These are phyloP conservation scores for Diatrype stigma DNA, from an alignment of 2,329 filamentous ascomycete species.

Conservation along the genomic window DNA sequence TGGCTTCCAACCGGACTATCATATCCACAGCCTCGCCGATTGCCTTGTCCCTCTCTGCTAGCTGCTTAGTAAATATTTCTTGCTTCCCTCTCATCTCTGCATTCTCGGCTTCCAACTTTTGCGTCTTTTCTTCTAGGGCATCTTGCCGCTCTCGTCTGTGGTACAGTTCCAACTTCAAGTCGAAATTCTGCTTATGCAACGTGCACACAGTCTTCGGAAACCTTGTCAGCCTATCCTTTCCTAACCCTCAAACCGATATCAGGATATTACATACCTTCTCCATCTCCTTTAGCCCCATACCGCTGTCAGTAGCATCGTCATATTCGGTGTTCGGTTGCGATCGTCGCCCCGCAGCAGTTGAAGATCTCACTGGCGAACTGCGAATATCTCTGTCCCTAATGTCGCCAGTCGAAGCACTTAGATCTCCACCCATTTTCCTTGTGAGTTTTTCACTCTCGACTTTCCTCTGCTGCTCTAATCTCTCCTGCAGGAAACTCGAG, in stretches of 20 bases:
- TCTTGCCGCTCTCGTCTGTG: constrained; percentile 63
- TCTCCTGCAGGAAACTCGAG: constrained; percentile 53
- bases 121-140: constrained; percentile 53
- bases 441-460: constrained; percentile 43
- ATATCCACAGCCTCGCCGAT: constrained; percentile 67
- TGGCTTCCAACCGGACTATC: constrained; percentile 62
- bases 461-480: constrained; percentile 47
- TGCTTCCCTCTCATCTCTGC: constrained; percentile 54
- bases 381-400: constrained; percentile 28
- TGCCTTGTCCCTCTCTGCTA: constrained; percentile 66
- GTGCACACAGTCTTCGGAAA: constrained; percentile 55
- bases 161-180: constrained; percentile 68
- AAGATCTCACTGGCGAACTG: constrained; percentile 34
- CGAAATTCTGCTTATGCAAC: constrained; percentile 72
- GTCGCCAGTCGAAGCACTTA: constrained; percentile 35
- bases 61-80: constrained; percentile 52
- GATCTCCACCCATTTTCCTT: constrained; percentile 32
- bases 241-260: constrained; percentile 2
- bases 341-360: constrained; percentile 30
- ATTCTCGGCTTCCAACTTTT: constrained; percentile 50
- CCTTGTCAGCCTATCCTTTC: constrained; percentile 4
- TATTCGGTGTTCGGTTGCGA: constrained; percentile 40
- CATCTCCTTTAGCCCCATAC: constrained; percentile 63
- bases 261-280: constrained; percentile 49
- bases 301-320: constrained; percentile 44